phyloP scores from a whole-genome alignment of 352 stramenopile species.

The Pythium pyrilobum region DNA sequence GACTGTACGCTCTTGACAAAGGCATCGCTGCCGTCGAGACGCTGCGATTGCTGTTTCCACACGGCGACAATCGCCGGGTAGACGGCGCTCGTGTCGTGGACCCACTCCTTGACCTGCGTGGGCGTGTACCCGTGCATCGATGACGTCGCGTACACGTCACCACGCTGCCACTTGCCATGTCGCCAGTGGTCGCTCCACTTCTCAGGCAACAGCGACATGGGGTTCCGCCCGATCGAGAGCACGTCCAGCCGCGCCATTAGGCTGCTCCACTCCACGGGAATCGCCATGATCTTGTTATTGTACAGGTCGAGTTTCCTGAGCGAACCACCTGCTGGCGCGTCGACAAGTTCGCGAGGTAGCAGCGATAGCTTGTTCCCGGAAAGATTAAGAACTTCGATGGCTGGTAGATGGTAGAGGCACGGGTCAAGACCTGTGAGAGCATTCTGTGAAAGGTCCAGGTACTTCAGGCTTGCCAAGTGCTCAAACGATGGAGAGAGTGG shows the following conservation, averaged over 20 bases:
- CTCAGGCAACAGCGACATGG: conserved; percentile 44
- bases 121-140: conserved; percentile 49
- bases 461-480: conserved; percentile 29
- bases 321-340: neutral
- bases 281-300: conserved; percentile 44
- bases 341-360: conserved; percentile 39
- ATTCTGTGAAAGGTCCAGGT: conserved; percentile 61
- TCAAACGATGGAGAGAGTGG: conserved; percentile 31
- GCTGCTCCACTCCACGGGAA: conserved; percentile 48
- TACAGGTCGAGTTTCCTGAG: conserved; percentile 62
- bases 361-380: conserved; percentile 38
- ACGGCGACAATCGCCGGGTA: conserved; percentile 48
- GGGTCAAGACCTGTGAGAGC: conserved; percentile 36
- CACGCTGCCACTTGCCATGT: conserved; percentile 28
- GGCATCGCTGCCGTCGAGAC: conserved; percentile 20
- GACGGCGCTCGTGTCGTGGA: conserved; percentile 33
- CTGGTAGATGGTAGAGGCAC: conserved; percentile 40
- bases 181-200: conserved; percentile 48
- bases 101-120: conserved; percentile 46
- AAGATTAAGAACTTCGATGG: conserved; percentile 52
- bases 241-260: conserved; percentile 54
- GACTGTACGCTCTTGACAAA: conserved; percentile 39
- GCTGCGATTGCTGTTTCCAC: conserved; percentile 28
- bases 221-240: conserved; percentile 49
- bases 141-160: conserved; percentile 45